A percentile compares a stretch with the other conserved stretches of the same genome.
phyloP scores from a whole-genome alignment of 2,329 filamentous ascomycete species.

The Aspergillus aculeatus region DNA sequence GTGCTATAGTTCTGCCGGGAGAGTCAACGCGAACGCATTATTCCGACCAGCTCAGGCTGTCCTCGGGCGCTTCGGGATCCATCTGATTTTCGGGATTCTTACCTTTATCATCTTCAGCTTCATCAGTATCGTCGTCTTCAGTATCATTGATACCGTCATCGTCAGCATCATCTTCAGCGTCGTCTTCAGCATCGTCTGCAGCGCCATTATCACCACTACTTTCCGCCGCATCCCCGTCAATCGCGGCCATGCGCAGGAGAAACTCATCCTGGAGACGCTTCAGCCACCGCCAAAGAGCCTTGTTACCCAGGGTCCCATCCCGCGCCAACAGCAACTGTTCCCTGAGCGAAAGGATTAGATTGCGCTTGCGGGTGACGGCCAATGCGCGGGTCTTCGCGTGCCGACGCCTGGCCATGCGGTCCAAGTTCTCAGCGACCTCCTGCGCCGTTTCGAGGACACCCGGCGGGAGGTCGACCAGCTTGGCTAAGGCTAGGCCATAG shows the following conservation, averaged over 20 bases:
- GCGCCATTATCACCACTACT: conserved; percentile 1
- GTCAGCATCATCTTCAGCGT: background rate
- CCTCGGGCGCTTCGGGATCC: background rate
- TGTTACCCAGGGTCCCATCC: conserved; percentile 64
- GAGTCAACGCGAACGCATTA: background rate
- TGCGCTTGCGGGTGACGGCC: conserved; percentile 63
- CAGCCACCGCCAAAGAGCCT: conserved; percentile 63
- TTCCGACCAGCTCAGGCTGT: background rate
- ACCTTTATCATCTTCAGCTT: background rate
- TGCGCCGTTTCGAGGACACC: conserved; percentile 68
- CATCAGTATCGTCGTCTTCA: background rate
- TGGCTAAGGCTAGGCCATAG: conserved; percentile 82
- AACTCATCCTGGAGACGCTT: conserved; percentile 72
- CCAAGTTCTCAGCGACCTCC: conserved; percentile 62
- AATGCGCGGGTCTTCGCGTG: conserved; percentile 60
- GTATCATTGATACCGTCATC: background rate
- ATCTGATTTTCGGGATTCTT: background rate
- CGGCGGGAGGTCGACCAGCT: conserved; percentile 69
- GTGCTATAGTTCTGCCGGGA: background rate
- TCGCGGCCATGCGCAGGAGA: conserved; percentile 64
- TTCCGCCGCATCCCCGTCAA: conserved; percentile 49
- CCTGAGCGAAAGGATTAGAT: conserved; percentile 69
- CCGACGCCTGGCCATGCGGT: conserved; percentile 56
- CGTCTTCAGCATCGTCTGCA: too few species aligned
- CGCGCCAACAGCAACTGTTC: conserved; percentile 70